Base-by-base conservation (phyloP, 129 eudicot genomes). In the sunflower (Helianthus annuus) region DNA sequence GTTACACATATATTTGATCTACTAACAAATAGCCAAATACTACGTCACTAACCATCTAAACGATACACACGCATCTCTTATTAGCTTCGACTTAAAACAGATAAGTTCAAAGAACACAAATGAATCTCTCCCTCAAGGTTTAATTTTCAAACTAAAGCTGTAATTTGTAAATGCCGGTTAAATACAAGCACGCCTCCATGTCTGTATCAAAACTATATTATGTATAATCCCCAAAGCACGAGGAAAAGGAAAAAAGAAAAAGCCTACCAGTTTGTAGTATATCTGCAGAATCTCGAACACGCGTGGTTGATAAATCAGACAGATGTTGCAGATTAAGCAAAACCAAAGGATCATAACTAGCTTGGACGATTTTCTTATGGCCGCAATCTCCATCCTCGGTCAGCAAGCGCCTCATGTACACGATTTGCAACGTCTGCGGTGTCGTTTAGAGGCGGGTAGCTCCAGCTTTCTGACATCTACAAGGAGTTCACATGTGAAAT, bases 391-490 rank as follows among this genome's bases (percentile, higher is more conserved):
- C 98, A 92, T 67, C 96, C 98, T 48, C 98, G 90, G 34, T 87
- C 91, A 54, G 90, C 95, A 78, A 94, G 87, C 66, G 97, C 98
- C 76, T 90, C 83, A 58, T 72, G 97, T 48, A 90, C 91, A 58
- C 85, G 91, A 29, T 73, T 83, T 39, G 96, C 98, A 68, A 96
- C 98, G 68, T 87, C 97, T 12, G 93, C 96, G 19, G 98, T 90
- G 80, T 94, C 98, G 44, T 85, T 90, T 10, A 94, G 79, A 8
- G 97, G 98, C 7, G 98, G 98, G 66, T 94, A 94, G 78, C 98
- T 90, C 98, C 98, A 94, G 81, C 83, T 87, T 68, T 89, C 97
- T 67, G 97, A 84, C 80, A 94, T 80, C 98, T 93, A 80, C 61
- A 76, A 54, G 67, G 34, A 53, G 66, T 75, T 59, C 45, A 64